phyloP scores from a whole-genome alignment of 2,329 filamentous ascomycete species.

The Aspergillus piperis region DNA sequence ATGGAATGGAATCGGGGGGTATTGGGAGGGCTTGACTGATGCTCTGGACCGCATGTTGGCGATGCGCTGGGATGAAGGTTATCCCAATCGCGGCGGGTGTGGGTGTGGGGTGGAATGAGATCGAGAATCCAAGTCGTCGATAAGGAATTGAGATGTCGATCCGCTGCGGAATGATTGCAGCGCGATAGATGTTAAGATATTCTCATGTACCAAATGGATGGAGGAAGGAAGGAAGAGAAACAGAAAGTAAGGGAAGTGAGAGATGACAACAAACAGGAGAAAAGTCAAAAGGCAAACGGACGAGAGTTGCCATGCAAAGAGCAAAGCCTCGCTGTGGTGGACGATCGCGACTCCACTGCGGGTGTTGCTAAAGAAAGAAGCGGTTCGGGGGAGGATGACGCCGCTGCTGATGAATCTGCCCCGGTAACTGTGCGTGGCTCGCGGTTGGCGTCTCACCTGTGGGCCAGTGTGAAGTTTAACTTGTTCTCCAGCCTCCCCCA shows the following conservation, averaged over 20 bases:
- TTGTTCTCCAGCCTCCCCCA: background rate
- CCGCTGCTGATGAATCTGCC: conserved; percentile 4
- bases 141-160: background rate
- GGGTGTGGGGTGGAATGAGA: background rate
- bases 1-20: conserved; percentile 44
- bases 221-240: background rate
- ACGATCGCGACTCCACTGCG: conserved; percentile 21
- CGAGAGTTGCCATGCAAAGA: background rate
- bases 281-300: background rate
- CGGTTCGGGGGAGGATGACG: conserved; percentile 4
- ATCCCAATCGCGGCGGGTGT: background rate
- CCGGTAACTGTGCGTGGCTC: background rate
- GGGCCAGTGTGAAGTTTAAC: background rate
- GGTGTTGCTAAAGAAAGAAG: conserved; percentile 27
- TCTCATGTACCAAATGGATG: background rate
- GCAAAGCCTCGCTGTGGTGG: conserved; percentile 18
- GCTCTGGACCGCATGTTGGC: conserved; percentile 31
- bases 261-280: conserved; percentile 8
- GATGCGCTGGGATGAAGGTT: background rate
- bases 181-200: background rate
- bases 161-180: background rate
- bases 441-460: background rate
- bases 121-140: background rate
- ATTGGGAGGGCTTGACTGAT: conserved; percentile 42
- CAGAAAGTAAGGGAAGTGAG: background rate